A percentile compares a stretch with the other conserved stretches of the same genome.
Evolutionary conservation across 2,329 filamentous ascomycete genomes (phyloP).

Genomic region (Aureobasidium namibiae): DNA sequence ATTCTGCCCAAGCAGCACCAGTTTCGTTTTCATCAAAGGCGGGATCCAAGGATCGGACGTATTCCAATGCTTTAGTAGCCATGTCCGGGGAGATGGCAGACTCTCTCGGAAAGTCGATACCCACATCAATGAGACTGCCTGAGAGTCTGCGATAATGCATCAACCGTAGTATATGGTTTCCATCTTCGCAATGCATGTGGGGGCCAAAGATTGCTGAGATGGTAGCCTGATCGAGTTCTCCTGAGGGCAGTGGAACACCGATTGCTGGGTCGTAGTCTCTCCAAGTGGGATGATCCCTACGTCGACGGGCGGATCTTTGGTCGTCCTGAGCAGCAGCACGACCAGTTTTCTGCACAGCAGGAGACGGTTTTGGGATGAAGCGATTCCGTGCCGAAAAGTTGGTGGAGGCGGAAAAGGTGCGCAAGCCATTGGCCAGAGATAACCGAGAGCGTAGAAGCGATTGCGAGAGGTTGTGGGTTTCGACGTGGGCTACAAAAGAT

Average conservation of each 20-base stretch:
- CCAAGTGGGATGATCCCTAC: constrained; percentile 24
- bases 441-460: not conserved
- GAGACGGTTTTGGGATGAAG: not conserved
- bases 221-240: constrained; percentile 22
- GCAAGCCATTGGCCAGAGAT: not conserved
- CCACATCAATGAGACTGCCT: constrained; percentile 29
- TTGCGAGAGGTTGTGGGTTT: not conserved
- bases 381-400: not conserved
- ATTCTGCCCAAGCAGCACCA: constrained; percentile 27
- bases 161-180: constrained; percentile 29
- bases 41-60: constrained; percentile 24
- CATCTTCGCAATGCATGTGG: constrained; percentile 24
- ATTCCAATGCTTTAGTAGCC: constrained; percentile 26
- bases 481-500: not conserved
- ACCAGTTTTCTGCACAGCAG: not conserved
- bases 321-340: not conserved
- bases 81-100: constrained; percentile 21
- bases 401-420: not conserved
- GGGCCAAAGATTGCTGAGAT: constrained; percentile 26
- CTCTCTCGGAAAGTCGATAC: constrained; percentile 23
- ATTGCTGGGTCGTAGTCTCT: constrained; percentile 30
- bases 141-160: constrained; percentile 30
- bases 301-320: not conserved
- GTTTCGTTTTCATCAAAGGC: constrained; percentile 28
- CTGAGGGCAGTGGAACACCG: constrained; percentile 27